Evolutionary conservation across 805 yeast genomes (phyloP).

Genomic region (Komagataella mondaviorum): DNA sequence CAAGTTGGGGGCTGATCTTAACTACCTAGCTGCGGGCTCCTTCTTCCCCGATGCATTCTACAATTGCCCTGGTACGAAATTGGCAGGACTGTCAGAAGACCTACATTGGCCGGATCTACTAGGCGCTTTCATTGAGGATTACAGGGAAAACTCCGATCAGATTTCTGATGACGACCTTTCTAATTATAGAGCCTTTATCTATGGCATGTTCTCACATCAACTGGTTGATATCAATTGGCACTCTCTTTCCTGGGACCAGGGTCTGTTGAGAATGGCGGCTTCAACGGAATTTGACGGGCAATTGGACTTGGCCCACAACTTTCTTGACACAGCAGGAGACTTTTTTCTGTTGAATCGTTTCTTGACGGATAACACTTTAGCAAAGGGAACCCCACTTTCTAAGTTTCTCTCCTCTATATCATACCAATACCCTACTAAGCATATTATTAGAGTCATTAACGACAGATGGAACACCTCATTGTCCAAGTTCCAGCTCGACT

Average conservation of each 20-base stretch:
- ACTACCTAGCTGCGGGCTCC: slow-evolving; percentile 34
- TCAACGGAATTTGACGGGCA: slow-evolving; percentile 42
- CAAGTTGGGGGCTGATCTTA: not conserved
- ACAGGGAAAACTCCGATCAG: slow-evolving; percentile 16
- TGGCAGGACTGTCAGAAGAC: slow-evolving; percentile 36
- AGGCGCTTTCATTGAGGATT: slow-evolving; percentile 27
- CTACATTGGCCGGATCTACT: slow-evolving; percentile 65
- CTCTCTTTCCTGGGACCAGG: slow-evolving; percentile 38
- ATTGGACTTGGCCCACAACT: slow-evolving; percentile 33
- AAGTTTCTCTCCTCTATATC: slow-evolving; percentile 12
- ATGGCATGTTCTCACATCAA: slow-evolving; percentile 51
- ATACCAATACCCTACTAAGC: slow-evolving; percentile 31
- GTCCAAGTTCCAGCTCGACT: slow-evolving; percentile 18
- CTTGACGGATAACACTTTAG: slow-evolving; percentile 1
- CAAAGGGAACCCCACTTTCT: slow-evolving; percentile 4
- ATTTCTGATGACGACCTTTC: slow-evolving; percentile 1
- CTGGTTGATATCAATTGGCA: slow-evolving; percentile 60
- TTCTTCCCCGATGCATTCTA: slow-evolving; percentile 64
- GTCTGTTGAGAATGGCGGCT: slow-evolving; percentile 37
- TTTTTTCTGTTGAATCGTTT: slow-evolving; percentile 28
- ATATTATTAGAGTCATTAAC: slow-evolving; percentile 25
- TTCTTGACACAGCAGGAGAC: slow-evolving; percentile 54
- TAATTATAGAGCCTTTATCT: slow-evolving; percentile 36
- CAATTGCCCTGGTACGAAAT: slow-evolving; percentile 34
- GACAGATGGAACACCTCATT: slow-evolving; percentile 21